Conservation (phyloP, 495 filamentous ascomycete genomes). For the Aspergillus haitiensis region DNA sequence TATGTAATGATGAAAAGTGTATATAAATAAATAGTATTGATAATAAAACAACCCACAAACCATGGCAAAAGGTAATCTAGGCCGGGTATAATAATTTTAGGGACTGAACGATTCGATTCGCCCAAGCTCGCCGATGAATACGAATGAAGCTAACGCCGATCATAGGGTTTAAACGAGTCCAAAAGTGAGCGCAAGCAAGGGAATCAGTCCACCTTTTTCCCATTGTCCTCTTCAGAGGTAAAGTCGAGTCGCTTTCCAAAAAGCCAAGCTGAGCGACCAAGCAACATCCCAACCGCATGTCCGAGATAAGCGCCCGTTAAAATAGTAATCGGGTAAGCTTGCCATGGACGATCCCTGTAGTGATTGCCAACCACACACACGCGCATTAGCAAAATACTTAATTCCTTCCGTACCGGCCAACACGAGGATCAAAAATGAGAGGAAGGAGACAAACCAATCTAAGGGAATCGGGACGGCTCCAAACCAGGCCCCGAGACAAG, state of each 20-base stretch:
- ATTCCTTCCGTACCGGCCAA: neutral
- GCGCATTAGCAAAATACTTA: too few relatives aligned
- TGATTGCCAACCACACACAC: too few relatives aligned
- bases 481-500: slow-evolving; percentile 62
- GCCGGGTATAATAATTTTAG: neutral
- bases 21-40: too few relatives aligned
- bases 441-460: slow-evolving; percentile 67
- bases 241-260: slow-evolving; percentile 67
- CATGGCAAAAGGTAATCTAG: too few relatives aligned
- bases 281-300: slow-evolving; percentile 59
- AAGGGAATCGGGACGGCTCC: slow-evolving; percentile 84
- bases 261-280: slow-evolving; percentile 54
- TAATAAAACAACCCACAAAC: too few relatives aligned
- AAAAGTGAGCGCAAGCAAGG: neutral
- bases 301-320: slow-evolving; percentile 70
- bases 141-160: neutral
- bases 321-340: slow-evolving; percentile 95
- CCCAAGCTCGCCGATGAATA: neutral
- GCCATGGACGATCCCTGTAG: slow-evolving; percentile 83
- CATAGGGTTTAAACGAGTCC: too few relatives aligned
- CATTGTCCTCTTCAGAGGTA: slow-evolving; percentile 30
- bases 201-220: slow-evolving; percentile 33
- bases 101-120: neutral
- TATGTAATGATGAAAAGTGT: too few relatives aligned
- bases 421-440: slow-evolving; percentile 6